These are phyloP conservation scores for Gyrodon lividus DNA, from an alignment of 768 basidiomycete species.

Conservation along the genomic window DNA sequence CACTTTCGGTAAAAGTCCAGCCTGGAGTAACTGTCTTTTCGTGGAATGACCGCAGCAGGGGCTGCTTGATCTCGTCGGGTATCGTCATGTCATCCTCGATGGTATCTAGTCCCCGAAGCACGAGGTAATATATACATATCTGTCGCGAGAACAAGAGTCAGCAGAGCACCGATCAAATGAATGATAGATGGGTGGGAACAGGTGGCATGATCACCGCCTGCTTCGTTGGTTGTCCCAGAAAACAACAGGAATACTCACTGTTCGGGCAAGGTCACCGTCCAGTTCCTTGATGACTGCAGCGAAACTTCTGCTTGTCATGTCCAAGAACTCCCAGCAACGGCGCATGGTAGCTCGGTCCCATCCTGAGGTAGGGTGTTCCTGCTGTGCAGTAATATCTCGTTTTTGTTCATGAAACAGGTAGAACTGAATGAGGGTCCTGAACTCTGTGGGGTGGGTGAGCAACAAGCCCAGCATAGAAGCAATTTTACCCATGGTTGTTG, in stretches of 20 bases:
- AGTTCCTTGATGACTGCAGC: slow-evolving; percentile 93
- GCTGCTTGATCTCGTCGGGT: slow-evolving; percentile 81
- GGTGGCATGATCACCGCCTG: no score
- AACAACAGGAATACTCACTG: slow-evolving; percentile 52
- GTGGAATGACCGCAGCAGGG: slow-evolving; percentile 81
- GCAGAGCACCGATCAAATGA: neutral
- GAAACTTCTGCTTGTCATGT: slow-evolving; percentile 87
- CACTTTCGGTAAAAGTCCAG: slow-evolving; percentile 81
- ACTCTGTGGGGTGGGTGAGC: slow-evolving; percentile 80
- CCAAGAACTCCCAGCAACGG: slow-evolving; percentile 86
- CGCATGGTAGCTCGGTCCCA: slow-evolving; percentile 88
- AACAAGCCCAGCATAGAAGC: slow-evolving; percentile 62
- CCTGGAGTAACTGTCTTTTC: slow-evolving; percentile 74
- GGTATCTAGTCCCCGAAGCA: slow-evolving; percentile 92
- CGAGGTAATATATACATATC: slow-evolving; percentile 95
- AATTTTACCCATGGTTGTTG: slow-evolving; percentile 47
- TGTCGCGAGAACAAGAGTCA: slow-evolving; percentile 30
- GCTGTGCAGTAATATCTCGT: slow-evolving; percentile 75
- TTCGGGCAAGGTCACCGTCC: slow-evolving; percentile 90
- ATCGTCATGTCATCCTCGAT: slow-evolving; percentile 99
- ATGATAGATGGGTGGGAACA: neutral
- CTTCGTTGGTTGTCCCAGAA: neutral
- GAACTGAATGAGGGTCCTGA: slow-evolving; percentile 81
- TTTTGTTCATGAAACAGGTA: slow-evolving; percentile 77
- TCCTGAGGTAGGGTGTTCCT: slow-evolving; percentile 77